Percentiles rank a stretch among this genome's conserved stretches.
These are phyloP conservation scores for Pharus latifolius DNA, from an alignment of 176 grass and related monocot species.

Conservation along the genomic window DNA sequence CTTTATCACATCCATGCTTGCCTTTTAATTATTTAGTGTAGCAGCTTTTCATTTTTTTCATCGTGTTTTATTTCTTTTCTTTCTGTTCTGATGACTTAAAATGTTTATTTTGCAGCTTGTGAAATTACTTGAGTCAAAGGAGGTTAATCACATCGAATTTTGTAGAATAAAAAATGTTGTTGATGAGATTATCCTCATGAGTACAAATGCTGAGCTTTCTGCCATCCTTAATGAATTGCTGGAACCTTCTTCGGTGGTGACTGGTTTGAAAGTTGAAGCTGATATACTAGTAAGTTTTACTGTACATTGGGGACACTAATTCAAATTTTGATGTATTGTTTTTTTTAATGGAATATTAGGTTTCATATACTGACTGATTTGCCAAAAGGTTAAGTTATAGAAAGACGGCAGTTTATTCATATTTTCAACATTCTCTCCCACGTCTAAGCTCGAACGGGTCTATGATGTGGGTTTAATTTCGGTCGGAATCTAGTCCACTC, in stretches of 20 bases:
- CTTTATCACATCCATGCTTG: conserved; percentile 3
- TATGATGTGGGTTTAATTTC: too few relatives aligned
- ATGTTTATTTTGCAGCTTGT: conserved; percentile 71
- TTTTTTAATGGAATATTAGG: too few relatives aligned
- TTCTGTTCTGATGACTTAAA: conserved; percentile 8
- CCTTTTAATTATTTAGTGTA: neutral
- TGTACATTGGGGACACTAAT: neutral
- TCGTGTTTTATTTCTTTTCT: conserved; percentile 23
- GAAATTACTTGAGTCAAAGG: conserved; percentile 87
- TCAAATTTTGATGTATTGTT: neutral
- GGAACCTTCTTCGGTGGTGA: conserved; percentile 53
- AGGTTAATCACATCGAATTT: conserved; percentile 93
- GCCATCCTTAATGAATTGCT: conserved; percentile 52
- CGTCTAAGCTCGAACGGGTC: too few relatives aligned
- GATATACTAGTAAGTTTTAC: conserved; percentile 53
- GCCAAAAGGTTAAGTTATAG: too few relatives aligned
- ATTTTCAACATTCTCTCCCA: too few relatives aligned
- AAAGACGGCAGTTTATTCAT: too few relatives aligned
- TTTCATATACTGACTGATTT: too few relatives aligned
- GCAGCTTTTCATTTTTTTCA: conserved; percentile 9
- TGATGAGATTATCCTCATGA: conserved; percentile 83
- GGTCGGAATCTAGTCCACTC: too few relatives aligned
- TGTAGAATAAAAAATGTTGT: conserved; percentile 87
- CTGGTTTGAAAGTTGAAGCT: conserved; percentile 84
- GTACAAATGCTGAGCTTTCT: conserved; percentile 61